Evolutionary conservation across 441 rosid species (phyloP).

Genomic region (Daphne laureola): DNA sequence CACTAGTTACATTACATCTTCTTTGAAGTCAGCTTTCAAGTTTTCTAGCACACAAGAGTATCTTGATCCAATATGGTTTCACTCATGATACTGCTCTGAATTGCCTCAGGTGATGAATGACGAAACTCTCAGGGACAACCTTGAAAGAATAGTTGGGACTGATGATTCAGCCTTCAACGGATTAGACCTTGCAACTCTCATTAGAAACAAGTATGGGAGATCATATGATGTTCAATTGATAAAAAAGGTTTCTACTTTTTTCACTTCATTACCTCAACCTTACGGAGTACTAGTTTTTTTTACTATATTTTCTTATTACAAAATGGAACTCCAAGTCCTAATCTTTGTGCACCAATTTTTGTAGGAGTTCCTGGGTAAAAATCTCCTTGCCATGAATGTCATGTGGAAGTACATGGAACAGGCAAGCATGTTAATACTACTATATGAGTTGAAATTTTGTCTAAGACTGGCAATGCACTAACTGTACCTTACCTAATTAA

Average conservation of each 20-base stretch:
- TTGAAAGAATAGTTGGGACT: constrained; percentile 78
- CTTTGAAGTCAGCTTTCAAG: too few species aligned
- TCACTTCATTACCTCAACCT: too few species aligned
- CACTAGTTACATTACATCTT: neutral
- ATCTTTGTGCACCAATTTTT: constrained; percentile 7
- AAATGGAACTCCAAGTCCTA: too few species aligned
- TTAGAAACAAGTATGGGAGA: constrained; percentile 84
- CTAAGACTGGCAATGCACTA: too few species aligned
- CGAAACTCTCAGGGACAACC: constrained; percentile 59
- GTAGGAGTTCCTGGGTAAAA: constrained; percentile 95
- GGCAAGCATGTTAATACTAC: constrained; percentile 28
- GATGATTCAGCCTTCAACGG: constrained; percentile 92
- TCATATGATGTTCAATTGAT: constrained; percentile 92
- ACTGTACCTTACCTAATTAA: too few species aligned
- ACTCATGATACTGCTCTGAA: constrained; percentile 1
- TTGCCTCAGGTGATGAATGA: constrained; percentile 36
- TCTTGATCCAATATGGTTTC: too few species aligned
- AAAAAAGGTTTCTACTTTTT: constrained; percentile 52
- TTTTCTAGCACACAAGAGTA: too few species aligned
- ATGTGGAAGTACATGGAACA: constrained; percentile 99
- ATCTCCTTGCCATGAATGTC: constrained; percentile 90
- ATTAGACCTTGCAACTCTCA: constrained; percentile 88
- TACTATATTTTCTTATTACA: neutral
- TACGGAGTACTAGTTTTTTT: too few species aligned
- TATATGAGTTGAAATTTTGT: constrained; percentile 1